Conservation (phyloP, 306 rosid genomes). For the peach (Prunus persica) region DNA sequence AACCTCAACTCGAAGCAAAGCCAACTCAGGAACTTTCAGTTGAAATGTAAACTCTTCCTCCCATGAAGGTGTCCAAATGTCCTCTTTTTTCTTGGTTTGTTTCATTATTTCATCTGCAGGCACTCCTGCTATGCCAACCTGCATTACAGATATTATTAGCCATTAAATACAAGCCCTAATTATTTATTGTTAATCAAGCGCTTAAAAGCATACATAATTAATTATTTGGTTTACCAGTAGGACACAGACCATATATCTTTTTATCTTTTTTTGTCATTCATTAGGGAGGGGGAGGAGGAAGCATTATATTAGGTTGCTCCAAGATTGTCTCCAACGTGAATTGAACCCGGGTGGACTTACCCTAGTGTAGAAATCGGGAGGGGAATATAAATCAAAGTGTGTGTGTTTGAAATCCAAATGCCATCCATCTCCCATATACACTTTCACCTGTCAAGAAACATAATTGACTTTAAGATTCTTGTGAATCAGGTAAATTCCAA, state of each 20-base stretch:
- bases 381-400: slow-evolving; percentile 65
- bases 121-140: slow-evolving; percentile 74
- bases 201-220: not conserved
- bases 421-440: slow-evolving; percentile 74
- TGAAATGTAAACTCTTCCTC: slow-evolving; percentile 62
- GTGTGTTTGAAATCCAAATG: slow-evolving; percentile 63
- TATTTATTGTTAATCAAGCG: not conserved
- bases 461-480: not conserved
- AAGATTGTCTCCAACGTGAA: no score
- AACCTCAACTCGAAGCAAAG: slow-evolving; percentile 65
- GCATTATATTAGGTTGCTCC: no score
- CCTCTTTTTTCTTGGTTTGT: slow-evolving; percentile 54
- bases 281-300: no score
- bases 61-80: slow-evolving; percentile 63
- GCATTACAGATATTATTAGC: slow-evolving; percentile 11
- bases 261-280: no score
- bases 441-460: slow-evolving; percentile 48
- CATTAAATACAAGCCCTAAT: slow-evolving; percentile 5
- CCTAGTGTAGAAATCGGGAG: slow-evolving; percentile 68
- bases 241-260: not conserved
- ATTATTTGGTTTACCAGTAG: not conserved
- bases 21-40: slow-evolving; percentile 60
- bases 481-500: not conserved
- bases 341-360: slow-evolving; percentile 10
- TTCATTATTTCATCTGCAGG: slow-evolving; percentile 58